A percentile compares a stretch with the other conserved stretches of the same genome.
These are phyloP conservation scores for Pseudocercospora fijiensis DNA, from an alignment of 2,329 filamentous ascomycete genomes.

Conservation along the genomic window DNA sequence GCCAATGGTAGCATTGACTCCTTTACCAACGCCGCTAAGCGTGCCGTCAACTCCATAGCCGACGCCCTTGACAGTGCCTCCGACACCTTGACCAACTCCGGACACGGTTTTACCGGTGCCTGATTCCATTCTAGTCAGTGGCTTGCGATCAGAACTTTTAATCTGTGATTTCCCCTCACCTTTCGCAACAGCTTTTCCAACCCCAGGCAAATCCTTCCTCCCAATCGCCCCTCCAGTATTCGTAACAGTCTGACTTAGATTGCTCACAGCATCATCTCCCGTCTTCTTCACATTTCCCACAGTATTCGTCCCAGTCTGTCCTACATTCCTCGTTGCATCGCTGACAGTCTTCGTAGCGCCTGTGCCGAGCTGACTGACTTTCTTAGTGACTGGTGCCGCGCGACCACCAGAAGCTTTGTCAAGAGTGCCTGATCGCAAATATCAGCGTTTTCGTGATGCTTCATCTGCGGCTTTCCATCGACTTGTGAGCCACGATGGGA, in stretches of 20 bases:
- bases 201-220: constrained; percentile 35
- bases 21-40: constrained; percentile 25
- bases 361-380: constrained; percentile 38
- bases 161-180: constrained; percentile 8
- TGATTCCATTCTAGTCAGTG: constrained; percentile 9
- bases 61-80: constrained; percentile 15
- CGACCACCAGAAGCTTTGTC: constrained; percentile 38
- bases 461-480: constrained; percentile 30
- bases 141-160: not conserved
- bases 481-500: constrained; percentile 32
- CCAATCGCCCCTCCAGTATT: constrained; percentile 31
- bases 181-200: constrained; percentile 27
- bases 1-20: constrained; percentile 28
- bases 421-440: constrained; percentile 29
- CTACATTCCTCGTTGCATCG: constrained; percentile 40
- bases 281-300: constrained; percentile 39
- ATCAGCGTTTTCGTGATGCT: constrained; percentile 17
- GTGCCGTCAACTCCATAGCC: constrained; percentile 16
- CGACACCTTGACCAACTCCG: constrained; percentile 29
- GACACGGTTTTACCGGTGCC: constrained; percentile 31
- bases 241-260: constrained; percentile 32
- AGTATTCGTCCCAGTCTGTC: constrained; percentile 37
- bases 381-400: constrained; percentile 35
- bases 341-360: constrained; percentile 39
- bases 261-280: constrained; percentile 30